Percentiles rank a stretch among this genome's conserved stretches.
Conservation (phyloP, 495 filamentous ascomycete species). For the Durotheca rogersii region DNA sequence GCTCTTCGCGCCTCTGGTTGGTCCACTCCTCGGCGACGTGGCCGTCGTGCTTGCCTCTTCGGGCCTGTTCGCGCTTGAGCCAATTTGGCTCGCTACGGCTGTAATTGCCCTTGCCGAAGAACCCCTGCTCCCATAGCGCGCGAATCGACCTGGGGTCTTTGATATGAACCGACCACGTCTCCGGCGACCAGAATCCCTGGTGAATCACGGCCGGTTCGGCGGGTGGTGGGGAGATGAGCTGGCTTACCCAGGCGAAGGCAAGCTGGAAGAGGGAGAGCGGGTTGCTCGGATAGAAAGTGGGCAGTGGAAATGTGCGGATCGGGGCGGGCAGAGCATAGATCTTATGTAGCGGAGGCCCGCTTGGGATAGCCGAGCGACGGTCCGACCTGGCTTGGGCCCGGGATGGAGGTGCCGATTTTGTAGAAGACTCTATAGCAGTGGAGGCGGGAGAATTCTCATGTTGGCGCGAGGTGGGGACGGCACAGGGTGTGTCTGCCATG, state of each 20-base stretch:
- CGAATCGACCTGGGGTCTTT: conserved; percentile 71
- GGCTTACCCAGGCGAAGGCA: conserved; percentile 70
- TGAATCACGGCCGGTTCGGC: conserved; percentile 68
- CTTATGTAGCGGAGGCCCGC: conserved; percentile 54
- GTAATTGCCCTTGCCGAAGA: conserved; percentile 90
- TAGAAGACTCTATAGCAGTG: conserved; percentile 1
- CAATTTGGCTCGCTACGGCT: conserved; percentile 94
- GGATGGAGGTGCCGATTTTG: conserved; percentile 19
- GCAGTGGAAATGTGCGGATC: conserved; percentile 75
- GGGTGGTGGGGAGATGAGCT: conserved; percentile 63
- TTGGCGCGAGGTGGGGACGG: conserved; percentile 24
- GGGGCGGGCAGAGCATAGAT: conserved; percentile 82
- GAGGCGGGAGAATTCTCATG: too few relatives aligned
- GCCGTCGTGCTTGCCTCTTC: conserved; percentile 57
- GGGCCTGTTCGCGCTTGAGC: conserved; percentile 77
- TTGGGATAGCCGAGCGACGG: conserved; percentile 21
- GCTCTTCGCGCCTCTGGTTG: conserved; percentile 71
- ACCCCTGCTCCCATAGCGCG: conserved; percentile 90
- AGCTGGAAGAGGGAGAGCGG: conserved; percentile 83
- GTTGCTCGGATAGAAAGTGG: conserved; percentile 86
- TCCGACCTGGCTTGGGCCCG: conserved; percentile 12
- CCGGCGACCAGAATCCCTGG: conserved; percentile 70
- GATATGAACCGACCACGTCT: conserved; percentile 82
- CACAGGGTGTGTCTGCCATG: conserved; percentile 44
- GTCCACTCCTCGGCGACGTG: conserved; percentile 75